Conservation (phyloP, 768 basidiomycete species). For the Suillus alpinus region DNA sequence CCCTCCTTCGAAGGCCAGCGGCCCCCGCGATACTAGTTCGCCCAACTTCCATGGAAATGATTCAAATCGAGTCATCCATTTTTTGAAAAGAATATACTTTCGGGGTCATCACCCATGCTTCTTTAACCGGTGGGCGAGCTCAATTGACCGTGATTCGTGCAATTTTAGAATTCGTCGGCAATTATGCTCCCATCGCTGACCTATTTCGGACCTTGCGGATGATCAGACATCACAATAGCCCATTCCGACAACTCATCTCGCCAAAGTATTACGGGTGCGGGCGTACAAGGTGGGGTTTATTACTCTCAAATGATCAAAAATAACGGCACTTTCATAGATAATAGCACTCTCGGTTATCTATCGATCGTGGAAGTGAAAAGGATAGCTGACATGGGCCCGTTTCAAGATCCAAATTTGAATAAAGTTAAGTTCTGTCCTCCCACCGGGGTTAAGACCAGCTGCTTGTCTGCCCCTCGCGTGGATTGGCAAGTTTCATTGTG, state of each 20-base stretch:
- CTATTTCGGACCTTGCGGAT: not conserved
- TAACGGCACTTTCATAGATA: not conserved
- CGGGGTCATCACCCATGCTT: not conserved
- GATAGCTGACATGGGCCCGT: not conserved
- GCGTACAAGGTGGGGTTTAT: not conserved
- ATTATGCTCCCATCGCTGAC: conserved; percentile 6
- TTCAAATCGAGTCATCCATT: not conserved
- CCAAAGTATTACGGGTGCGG: not conserved
- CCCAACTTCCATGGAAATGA: not conserved
- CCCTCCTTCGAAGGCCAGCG: not conserved
- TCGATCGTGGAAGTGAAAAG: not conserved
- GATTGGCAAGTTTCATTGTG: not conserved
- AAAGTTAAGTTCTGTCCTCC: conserved; percentile 2
- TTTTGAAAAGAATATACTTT: not conserved
- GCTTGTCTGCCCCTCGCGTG: not conserved
- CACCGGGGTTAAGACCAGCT: not conserved
- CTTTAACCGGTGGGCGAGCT: not conserved
- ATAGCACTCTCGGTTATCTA: not conserved
- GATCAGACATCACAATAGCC: not conserved
- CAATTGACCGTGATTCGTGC: not conserved
- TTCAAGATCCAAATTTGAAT: not conserved
- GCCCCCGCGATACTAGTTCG: not conserved
- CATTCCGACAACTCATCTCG: not conserved
- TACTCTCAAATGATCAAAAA: not conserved
- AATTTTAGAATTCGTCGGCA: conserved; percentile 1